Evolutionary conservation across 768 basidiomycete species (phyloP), one percentile per base, ranked within the genome.

Genomic region (Podaxis pistillaris): DNA sequence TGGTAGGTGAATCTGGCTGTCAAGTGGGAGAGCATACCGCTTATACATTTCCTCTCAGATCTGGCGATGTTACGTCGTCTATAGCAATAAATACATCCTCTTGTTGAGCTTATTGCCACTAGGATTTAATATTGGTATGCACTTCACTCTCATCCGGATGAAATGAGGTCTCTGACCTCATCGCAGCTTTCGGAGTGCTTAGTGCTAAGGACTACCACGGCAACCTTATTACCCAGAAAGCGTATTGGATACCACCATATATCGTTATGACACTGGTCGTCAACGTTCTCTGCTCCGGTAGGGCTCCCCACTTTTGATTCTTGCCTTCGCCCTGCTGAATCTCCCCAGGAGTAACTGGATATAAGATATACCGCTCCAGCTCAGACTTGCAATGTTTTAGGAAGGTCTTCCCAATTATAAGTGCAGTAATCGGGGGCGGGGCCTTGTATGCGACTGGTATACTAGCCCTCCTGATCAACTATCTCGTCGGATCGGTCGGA

Each of bases 1-100:
- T 62, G 60, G 60, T 62, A 44, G 8, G 52, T 6, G 24, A 9
- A 33, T 44, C 26, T 8, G n/a, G 8, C 33, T 4, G 1, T n/a
- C 38, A 28, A 46, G 15, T 9, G 3, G 28, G 13, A 55, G n/a
- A 6, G 11, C 3, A 7, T 19, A 22, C 24, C 15, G 1, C 58
- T 37, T n/a, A 9, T 51, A 1, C 17, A 53, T 15, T 11, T 22
- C 6, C 6, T 55, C 4, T 33, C 40, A 62, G 60, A 38, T 55
- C 3, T 62, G 60, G 60, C 52, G 60, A 33, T 62, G 52, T 46
- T 62, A 54, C 28, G 33, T 47, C 15, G 44, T 62, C 8, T 62
- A 49, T 33, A 37, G 47, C 41, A 36, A 37, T 40, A 62, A 62
- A 55, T 6, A 24, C 9, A 17, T 55, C 38, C 52, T 62, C 33